phyloP scores from a whole-genome alignment of 2,329 filamentous ascomycete species.

The Pyrenochaeta sp. region DNA sequence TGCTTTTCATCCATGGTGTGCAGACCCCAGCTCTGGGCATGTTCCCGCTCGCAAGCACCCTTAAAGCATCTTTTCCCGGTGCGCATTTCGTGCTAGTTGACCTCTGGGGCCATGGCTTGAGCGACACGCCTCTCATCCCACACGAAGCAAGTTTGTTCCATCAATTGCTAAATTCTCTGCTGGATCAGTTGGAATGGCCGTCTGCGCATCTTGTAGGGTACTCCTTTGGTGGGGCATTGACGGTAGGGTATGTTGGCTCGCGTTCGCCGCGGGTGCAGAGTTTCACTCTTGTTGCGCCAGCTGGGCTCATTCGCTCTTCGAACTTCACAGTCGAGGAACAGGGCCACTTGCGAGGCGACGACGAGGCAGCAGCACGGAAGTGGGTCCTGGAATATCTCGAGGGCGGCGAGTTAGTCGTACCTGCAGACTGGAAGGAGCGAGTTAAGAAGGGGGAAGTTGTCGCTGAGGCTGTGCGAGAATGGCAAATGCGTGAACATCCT shows the following conservation, averaged over 20 bases:
- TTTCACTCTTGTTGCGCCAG: conserved; percentile 58
- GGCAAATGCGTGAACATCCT: conserved; percentile 58
- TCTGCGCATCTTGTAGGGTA: conserved; percentile 58
- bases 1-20: conserved; percentile 61
- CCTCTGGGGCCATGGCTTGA: conserved; percentile 64
- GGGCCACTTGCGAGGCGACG: conserved; percentile 30
- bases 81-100: conserved; percentile 58
- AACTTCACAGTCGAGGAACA: conserved; percentile 39
- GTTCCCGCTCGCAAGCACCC: conserved; percentile 50
- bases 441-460: conserved; percentile 56
- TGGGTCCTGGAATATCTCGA: conserved; percentile 55
- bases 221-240: conserved; percentile 59
- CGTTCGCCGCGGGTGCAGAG: conserved; percentile 42
- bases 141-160: conserved; percentile 57
- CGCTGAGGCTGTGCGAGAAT: conserved; percentile 57
- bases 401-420: conserved; percentile 54
- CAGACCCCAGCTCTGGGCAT: conserved; percentile 62
- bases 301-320: conserved; percentile 50
- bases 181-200: conserved; percentile 54
- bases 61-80: conserved; percentile 48
- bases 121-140: conserved; percentile 55
- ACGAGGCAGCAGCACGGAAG: conserved; percentile 43
- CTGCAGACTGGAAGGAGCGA: conserved; percentile 56
- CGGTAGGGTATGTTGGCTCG: conserved; percentile 50
- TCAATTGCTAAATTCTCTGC: conserved; percentile 49